Evolutionary conservation across 2,329 filamentous ascomycete genomes (phyloP), one percentile per base, ranked within the genome.

Genomic region (Talaromyces sp.): DNA sequence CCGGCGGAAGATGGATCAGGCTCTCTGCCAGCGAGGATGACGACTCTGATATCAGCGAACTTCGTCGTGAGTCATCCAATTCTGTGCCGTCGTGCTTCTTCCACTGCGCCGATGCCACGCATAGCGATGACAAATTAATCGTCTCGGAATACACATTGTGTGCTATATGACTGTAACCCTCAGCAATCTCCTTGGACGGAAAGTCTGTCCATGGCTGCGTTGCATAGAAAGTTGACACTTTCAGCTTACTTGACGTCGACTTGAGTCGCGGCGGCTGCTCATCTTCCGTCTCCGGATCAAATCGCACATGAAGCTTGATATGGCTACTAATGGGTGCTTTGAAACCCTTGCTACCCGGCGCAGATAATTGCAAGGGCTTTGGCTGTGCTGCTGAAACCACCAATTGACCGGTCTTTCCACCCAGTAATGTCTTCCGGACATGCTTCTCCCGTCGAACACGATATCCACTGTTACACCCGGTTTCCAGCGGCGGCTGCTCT

Each of bases 381-480:
- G 88, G 88, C 69, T 90, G 87, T 2, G 80, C 75, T 0, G 86
- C 83, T 64, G 85, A 81, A 57, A 86, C 84, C 13, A 83, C 82
- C 27, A 90, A 70, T 2, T 82, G 84, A 14, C 88, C 88, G 3
- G 86, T 75, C 70, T 84, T 87, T 75, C 83, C 75, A 22, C 80
- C 73, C 69, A 88, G 83, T 68, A 89, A 83, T 3, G 87, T 86
- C 69, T 87, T 88, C 68, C 81, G 84, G 65, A 90, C 81, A 14
- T 77, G 80, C 75, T 87, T 89, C 72, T 88, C 86, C 70, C 82
- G 83, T 50, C 84, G 83, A 45, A 85, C 73, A 60, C 80, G 79
- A 72, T 87, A 88, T 43, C 78, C 73, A 49, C 22, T 50, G 31
- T 79, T 73, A 13, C 83, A 81, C 22, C 81, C 74, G 58, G 83